Percentiles rank a stretch among this genome's conserved stretches.
Evolutionary conservation across 352 stramenopile genomes (phyloP).

Genomic region (Phytophthora europaea): DNA sequence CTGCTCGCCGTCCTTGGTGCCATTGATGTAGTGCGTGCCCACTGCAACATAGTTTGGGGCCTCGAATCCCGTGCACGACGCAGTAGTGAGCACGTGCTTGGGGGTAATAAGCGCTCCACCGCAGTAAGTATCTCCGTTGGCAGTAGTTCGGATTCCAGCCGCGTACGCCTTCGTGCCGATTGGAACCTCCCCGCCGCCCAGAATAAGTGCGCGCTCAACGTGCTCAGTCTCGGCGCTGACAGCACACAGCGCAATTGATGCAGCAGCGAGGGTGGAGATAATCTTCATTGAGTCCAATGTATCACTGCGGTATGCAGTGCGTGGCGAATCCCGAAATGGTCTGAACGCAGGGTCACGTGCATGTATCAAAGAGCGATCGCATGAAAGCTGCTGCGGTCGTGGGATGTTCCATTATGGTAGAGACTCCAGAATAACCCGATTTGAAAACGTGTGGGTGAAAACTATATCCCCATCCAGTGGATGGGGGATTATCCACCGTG

Average conservation of each 20-base stretch:
- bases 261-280: background rate
- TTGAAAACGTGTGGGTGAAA: background rate
- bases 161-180: slow-evolving; percentile 42
- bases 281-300: background rate
- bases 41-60: slow-evolving; percentile 2
- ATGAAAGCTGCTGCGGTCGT: background rate
- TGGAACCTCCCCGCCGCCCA: slow-evolving; percentile 23
- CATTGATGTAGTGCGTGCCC: slow-evolving; percentile 16
- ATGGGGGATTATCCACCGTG: background rate
- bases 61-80: background rate
- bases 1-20: slow-evolving; percentile 18
- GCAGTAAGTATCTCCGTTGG: slow-evolving; percentile 14
- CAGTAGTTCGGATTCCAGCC: slow-evolving; percentile 15
- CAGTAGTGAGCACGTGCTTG: slow-evolving; percentile 8
- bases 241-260: slow-evolving; percentile 30
- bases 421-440: background rate
- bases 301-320: background rate
- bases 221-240: slow-evolving; percentile 14
- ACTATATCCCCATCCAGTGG: background rate
- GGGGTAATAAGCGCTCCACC: slow-evolving; percentile 11
- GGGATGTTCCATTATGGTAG: background rate
- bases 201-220: slow-evolving; percentile 1
- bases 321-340: background rate
- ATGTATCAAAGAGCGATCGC: too few relatives aligned
- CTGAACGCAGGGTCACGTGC: background rate